Evolutionary conservation across 2,329 filamentous ascomycete genomes (phyloP), one percentile per base, ranked within the genome.

Genomic region (Fusarium heterosporum): DNA sequence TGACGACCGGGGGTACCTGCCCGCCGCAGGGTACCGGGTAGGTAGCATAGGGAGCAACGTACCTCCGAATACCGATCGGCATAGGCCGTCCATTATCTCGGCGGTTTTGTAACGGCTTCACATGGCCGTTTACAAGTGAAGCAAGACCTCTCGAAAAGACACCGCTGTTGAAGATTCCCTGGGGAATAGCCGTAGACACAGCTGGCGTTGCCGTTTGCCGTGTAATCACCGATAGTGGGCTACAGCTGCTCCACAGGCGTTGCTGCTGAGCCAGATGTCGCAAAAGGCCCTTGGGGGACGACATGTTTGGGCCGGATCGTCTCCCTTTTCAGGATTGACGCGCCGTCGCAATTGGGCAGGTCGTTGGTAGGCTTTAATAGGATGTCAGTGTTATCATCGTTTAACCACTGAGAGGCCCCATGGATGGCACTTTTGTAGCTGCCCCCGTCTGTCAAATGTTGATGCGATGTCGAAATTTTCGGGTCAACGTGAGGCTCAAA

Each of bases 351-450:
- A 73, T 72, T 66, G 63, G 71, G 69, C 68, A 73, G 67, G 69
- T 68, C 48, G 59, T 62, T 47, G 40, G 59, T 54, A 34, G 48
- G 40, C 26, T 70, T 42, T 58, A 50, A 55, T 64, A 52, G 61
- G 48, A 26, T 65, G 40, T 40, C n/a, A 49, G 45, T 63, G n/a
- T 34, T 55, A 46, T 63, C 49, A 51, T 66, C 41, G 66, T 53
- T 60, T 63, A 62, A 42, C 52, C 62, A 50, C 47, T 60, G 54
- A 40, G 57, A 61, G 43, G 51, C 64, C 51, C 69, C 69, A 69
- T 73, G 43, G 45, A 60, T 56, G 71, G 71, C 68, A 73, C 71
- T 73, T 72, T 73, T 73, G 71, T 68, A 71, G 65, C 50, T 54
- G 52, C 50, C 56, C 63, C 59, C 40, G 60, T 59, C 36, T 40